Evolutionary conservation across 1,284 basidiomycete genomes (phyloP), one percentile per base, ranked within the genome.

Genomic region (Austroboletus olivaceoglutinosus): DNA sequence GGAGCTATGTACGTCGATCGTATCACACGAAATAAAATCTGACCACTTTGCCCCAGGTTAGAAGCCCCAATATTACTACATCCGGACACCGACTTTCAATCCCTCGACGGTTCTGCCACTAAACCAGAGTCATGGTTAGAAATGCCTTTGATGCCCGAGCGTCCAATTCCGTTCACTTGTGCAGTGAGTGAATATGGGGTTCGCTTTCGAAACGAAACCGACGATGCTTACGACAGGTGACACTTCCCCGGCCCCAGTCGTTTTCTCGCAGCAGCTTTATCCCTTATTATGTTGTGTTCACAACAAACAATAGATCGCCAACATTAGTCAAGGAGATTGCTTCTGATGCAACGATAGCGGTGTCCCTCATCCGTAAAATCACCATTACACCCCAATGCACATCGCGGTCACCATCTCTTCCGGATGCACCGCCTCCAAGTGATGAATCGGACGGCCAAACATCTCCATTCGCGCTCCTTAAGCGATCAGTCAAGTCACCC

Each of bases 261-360:
- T 86, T 86, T 68, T 72, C 78, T 55, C 82, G 85, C 12, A 64
- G 73, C 29, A 75, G 74, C 13, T 75, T 76, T 23, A 76, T 88
- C 48, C 79, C 84, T 22, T 87, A 81, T 60, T 88, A 82, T 59
- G 83, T 86, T 40, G 81, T 87, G 23, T 88, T 86, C 64, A 78
- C 79, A 13, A 86, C 86, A 19, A 77, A 68, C 8, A 79, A 81
- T 16, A 74, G 79, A 34, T 82, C 78, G 16, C 63, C 71, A 1
- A 58, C 67, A 16, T 69, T 86, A 36, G 76, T 81, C 8, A 76
- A 74, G 47, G 85, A 88, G 60, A 83, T 88, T 31, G 80, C 84
- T 10, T 63, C 81, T 4, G 85, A 87, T 65, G 83, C 86, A 13
- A 85, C 83, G 16, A 80, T 86, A 45, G 77, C 78, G 15, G 76